These are phyloP conservation scores for Lasiodiplodia citricola DNA, from an alignment of 2,329 filamentous ascomycete genomes.

Conservation along the genomic window DNA sequence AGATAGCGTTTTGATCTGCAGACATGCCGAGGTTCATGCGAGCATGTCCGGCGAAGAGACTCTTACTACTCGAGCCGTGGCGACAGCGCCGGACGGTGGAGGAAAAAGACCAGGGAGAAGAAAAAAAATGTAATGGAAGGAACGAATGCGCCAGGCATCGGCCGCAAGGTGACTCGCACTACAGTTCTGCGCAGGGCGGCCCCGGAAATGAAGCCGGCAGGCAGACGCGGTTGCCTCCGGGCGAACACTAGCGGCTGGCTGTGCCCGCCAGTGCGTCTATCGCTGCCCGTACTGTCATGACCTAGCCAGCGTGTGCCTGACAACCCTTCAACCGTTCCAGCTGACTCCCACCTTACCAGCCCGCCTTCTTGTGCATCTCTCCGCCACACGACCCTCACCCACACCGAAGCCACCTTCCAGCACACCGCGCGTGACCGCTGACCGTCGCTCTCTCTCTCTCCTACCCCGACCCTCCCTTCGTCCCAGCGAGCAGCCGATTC, in stretches of 20 bases:
- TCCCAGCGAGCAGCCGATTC: conserved; percentile 38
- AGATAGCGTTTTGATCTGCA: conserved; percentile 9
- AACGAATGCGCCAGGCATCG: neutral
- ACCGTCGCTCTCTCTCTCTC: neutral
- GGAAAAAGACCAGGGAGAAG: neutral
- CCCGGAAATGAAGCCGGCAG: conserved; percentile 3
- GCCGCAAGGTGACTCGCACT: neutral
- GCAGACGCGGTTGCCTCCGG: conserved; percentile 20
- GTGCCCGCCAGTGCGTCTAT: conserved; percentile 17
- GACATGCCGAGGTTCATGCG: conserved; percentile 4
- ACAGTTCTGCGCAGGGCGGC: neutral
- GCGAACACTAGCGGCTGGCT: conserved; percentile 13
- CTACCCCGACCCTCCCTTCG: conserved; percentile 13
- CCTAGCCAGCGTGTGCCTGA: conserved; percentile 24
- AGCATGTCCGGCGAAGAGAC: neutral
- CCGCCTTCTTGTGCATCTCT: conserved; percentile 11
- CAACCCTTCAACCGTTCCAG: conserved; percentile 18
- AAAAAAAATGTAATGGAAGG: neutral
- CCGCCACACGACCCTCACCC: conserved; percentile 10
- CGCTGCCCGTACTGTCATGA: conserved; percentile 17
- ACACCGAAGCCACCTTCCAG: neutral
- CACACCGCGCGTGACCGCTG: conserved; percentile 10
- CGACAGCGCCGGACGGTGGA: neutral
- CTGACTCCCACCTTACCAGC: conserved; percentile 17
- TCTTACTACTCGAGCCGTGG: neutral